Base-by-base conservation (phyloP, 495 filamentous ascomycete genomes). In the Extremus antarcticus region DNA sequence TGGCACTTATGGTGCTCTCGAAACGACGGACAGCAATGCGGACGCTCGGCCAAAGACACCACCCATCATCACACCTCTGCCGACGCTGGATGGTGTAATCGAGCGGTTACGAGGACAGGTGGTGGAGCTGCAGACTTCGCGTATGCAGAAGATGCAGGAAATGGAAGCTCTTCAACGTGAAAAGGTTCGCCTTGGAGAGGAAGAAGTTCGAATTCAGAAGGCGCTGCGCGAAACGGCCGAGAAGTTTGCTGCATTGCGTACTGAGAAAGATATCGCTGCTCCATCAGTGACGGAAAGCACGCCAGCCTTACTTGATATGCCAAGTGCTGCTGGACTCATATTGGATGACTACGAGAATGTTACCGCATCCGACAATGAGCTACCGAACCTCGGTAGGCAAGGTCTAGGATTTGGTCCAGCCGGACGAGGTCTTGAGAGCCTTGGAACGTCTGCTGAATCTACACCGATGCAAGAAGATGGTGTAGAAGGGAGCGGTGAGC, bases 141-240 rank as follows among this genome's bases (percentile, higher is more conserved):
- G 76, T 50, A 73, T 69, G 22, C 66, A 70, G 53, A 78, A 81
- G 66, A 65, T 77, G 54, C 74, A 71, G 65, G 73, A 77, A 45
- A 73, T 87, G 69, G 77, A 82, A 57, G 82, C 79, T 24, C 61
- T 88, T 47, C 68, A 77, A 51, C 71, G 76, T 61, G 84, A 88
- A 60, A 85, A 86, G 56, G 72, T 70, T 1, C 81, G 86, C 35
- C 88, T 95, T 54, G 68, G 76, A n/a, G 69, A 76, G 45, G 74
- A 88, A 35, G 85, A 95, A 70, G 78, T 77, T 19, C 86, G 91
- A 71, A 84, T 95, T 3, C 90, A 95, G 70, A 75, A 74, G 25
- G 71, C 90, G 54, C 74, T 97, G 51, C 84, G 85, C 64, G 86
- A 94, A 65, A 85, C 89, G 0, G 88, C 87, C 0, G 86, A 87